phyloP scores from a whole-genome alignment of 2,329 filamentous ascomycete genomes.

The Stylonectria norvegica region DNA sequence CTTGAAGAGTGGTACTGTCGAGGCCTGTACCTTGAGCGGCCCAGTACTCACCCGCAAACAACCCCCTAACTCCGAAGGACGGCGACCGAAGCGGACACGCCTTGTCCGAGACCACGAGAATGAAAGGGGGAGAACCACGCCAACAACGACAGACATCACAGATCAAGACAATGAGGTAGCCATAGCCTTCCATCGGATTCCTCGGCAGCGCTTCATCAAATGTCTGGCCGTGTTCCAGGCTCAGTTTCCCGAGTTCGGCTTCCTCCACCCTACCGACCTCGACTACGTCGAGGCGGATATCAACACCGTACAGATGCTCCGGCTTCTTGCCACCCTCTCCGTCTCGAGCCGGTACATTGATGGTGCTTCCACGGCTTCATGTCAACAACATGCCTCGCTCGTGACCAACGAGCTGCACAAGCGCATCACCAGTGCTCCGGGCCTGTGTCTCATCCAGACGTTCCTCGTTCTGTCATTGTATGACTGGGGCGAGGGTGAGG shows the following conservation, averaged over 20 bases:
- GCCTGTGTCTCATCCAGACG: conserved; percentile 17
- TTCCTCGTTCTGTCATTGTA: conserved; percentile 21
- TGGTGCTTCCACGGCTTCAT: fast-evolving
- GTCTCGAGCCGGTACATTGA: conserved; percentile 17
- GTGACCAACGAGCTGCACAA: conserved; percentile 16
- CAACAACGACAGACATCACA: too few relatives aligned
- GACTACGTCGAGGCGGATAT: conserved; percentile 15
- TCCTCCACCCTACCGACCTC: conserved; percentile 23
- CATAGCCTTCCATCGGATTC: conserved; percentile 6
- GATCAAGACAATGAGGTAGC: not conserved
- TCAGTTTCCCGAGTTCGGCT: conserved; percentile 25
- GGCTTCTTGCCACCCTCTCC: conserved; percentile 14
- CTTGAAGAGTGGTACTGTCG: conserved; percentile 13
- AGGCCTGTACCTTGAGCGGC: conserved; percentile 17
- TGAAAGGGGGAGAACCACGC: not conserved
- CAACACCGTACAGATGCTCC: conserved; percentile 8
- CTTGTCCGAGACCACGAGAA: not conserved
- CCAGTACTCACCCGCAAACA: conserved; percentile 6
- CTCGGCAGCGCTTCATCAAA: conserved; percentile 5
- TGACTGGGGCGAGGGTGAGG: conserved; percentile 26
- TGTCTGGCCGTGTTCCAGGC: conserved; percentile 15
- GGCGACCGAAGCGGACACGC: conserved; percentile 13
- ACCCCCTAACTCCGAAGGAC: not conserved
- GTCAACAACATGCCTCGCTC: not conserved
- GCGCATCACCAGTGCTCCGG: conserved; percentile 12